These are phyloP conservation scores for Lindgomyces ingoldianus DNA, from an alignment of 495 filamentous ascomycete species.

Conservation along the genomic window DNA sequence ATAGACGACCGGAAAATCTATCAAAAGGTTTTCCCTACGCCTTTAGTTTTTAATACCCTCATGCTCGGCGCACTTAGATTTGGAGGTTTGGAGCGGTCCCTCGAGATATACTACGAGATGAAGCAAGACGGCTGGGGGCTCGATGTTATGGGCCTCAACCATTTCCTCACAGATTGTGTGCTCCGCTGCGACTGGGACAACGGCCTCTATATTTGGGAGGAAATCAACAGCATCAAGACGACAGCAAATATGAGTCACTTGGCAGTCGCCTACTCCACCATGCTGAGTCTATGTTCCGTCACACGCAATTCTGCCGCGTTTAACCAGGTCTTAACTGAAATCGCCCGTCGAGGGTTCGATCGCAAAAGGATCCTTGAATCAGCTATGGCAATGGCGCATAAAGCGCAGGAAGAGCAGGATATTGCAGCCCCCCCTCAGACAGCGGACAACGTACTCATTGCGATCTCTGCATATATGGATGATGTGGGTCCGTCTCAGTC, in stretches of 20 bases:
- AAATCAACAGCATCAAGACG: constrained; percentile 28
- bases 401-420: background rate
- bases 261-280: constrained; percentile 14
- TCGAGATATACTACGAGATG: constrained; percentile 41
- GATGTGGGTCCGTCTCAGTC: background rate
- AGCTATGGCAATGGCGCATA: background rate
- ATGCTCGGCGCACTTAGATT: constrained; percentile 43
- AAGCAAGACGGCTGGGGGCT: constrained; percentile 45
- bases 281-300: constrained; percentile 27
- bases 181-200: constrained; percentile 33
- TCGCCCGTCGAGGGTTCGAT: background rate
- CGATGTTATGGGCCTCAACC: constrained; percentile 31
- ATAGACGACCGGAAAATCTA: constrained; percentile 36
- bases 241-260: constrained; percentile 6
- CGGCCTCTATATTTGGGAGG: constrained; percentile 38
- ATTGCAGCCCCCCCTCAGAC: background rate
- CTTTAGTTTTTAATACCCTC: constrained; percentile 39
- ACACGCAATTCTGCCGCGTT: constrained; percentile 13
- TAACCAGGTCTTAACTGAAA: constrained; percentile 10
- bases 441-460: constrained; percentile 17
- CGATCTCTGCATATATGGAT: constrained; percentile 7
- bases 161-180: constrained; percentile 40
- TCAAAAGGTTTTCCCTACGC: constrained; percentile 42
- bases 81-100: constrained; percentile 38
- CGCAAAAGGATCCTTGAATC: constrained; percentile 3